Base-by-base conservation (phyloP, 208 protist species). In the Acanthamoeba royreba region DNA sequence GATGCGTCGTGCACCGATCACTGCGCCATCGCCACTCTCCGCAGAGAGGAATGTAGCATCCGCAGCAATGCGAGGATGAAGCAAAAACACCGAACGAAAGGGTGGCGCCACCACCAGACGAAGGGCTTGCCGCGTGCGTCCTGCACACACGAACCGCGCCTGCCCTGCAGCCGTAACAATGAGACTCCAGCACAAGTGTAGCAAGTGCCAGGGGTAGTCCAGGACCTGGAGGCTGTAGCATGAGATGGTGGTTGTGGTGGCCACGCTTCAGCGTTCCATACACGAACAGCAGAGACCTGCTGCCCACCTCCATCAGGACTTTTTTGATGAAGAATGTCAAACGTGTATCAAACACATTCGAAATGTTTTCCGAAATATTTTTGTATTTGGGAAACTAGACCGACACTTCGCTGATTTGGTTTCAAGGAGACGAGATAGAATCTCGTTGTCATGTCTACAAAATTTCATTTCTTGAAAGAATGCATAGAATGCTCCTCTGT, bases 201-300 rank as follows among this genome's bases (percentile, higher is more conserved):
- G n/a, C 9, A 28, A 25, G 49, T 55, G 19, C 9, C 9, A 55
- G 55, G 5, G 55, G 11, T 66, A 5, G 4, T 8, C 55, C 55
- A 17, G n/a, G n/a, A 85, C 74, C 74, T n/a, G 74, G 74, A 5
- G 74, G 19, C 2, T 85, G 38, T 2, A 22, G 13, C 49, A 90
- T 61, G 33, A 42, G 19, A 52, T 90, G 83, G 31, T 90, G 83
- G 83, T 90, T 90, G 52, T 66, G 33, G 52, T 69, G 53, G 35
- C 83, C 83, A 25, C 83, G 45, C 53, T 90, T 90, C 38, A 90
- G 53, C 8, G 83, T 90, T 9, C 83, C 83, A 35, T 90, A 90
- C 3, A 90, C 83, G 40, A 90, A 90, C 45, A 90, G 31, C 42
- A 81, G 33, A 3, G 69, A 81, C n/a, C n/a, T n/a, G n/a, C n/a